Conservation (phyloP, 306 rosid genomes). For the Begonia loranthoides region DNA sequence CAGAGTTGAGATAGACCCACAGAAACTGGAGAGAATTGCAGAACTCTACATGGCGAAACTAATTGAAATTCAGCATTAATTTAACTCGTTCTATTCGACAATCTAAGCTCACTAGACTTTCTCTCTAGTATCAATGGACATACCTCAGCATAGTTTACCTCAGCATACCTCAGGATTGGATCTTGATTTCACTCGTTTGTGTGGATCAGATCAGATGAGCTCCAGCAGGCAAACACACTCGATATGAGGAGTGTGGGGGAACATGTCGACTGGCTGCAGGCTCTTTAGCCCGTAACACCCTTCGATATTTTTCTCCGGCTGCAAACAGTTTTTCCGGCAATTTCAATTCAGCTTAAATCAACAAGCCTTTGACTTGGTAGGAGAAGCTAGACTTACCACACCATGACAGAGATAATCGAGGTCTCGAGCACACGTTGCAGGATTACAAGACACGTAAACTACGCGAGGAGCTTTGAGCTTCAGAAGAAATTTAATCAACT, state of each 20-base stretch:
- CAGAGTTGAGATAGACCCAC: no score
- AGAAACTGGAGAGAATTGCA: no score
- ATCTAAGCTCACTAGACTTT: no score
- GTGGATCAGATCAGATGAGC: slow-evolving; percentile 28
- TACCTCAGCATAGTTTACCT: no score
- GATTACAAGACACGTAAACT: slow-evolving; percentile 93
- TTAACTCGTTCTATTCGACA: no score
- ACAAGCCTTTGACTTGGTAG: neutral
- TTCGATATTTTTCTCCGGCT: slow-evolving; percentile 52
- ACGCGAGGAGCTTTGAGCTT: slow-evolving; percentile 64
- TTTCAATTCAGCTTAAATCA: slow-evolving; percentile 7
- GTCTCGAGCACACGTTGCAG: slow-evolving; percentile 91
- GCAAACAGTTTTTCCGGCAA: slow-evolving; percentile 19
- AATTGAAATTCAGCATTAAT: no score
- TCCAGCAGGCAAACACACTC: slow-evolving; percentile 88
- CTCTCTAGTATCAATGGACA: no score
- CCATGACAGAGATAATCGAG: slow-evolving; percentile 93
- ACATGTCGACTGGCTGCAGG: slow-evolving; percentile 94
- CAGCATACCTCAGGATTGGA: no score
- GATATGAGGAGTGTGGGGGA: slow-evolving; percentile 96
- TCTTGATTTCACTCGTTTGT: no score
- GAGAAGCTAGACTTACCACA: slow-evolving; percentile 43
- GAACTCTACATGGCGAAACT: no score
- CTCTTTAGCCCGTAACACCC: slow-evolving; percentile 76
- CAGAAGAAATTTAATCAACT: slow-evolving; percentile 75